Evolutionary conservation across 2,329 filamentous ascomycete species (phyloP).

Genomic region (Aspergillus thermomutatus): DNA sequence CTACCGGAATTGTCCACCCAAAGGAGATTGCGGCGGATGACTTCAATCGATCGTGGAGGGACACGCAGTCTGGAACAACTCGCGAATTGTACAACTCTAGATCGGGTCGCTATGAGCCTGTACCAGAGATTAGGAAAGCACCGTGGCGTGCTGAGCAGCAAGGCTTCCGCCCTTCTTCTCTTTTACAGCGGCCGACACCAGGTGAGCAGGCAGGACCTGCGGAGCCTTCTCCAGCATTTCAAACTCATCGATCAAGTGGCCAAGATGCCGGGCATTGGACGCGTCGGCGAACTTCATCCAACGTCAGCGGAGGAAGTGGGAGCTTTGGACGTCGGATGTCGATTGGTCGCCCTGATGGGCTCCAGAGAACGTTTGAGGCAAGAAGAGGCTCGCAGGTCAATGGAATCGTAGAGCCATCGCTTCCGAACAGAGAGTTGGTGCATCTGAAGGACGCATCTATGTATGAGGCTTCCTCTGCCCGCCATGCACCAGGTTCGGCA

Average conservation of each 20-base stretch:
- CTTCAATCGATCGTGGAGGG: constrained; percentile 82
- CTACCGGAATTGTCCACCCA: constrained; percentile 51
- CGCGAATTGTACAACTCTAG: constrained; percentile 93
- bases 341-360: constrained; percentile 46
- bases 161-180: constrained; percentile 66
- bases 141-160: constrained; percentile 64
- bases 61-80: constrained; percentile 60
- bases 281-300: constrained; percentile 81
- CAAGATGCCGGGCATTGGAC: constrained; percentile 63
- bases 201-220: constrained; percentile 63
- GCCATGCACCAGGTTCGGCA: constrained; percentile 23
- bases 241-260: constrained; percentile 68
- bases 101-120: constrained; percentile 88
- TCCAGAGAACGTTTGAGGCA: constrained; percentile 37
- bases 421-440: constrained; percentile 24
- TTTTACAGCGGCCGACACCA: constrained; percentile 70
- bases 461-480: constrained; percentile 24
- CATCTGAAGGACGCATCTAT: constrained; percentile 20
- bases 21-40: constrained; percentile 93
- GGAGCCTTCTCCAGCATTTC: constrained; percentile 83
- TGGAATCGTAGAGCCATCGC: constrained; percentile 32
- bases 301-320: constrained; percentile 82
- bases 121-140: constrained; percentile 68
- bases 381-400: constrained; percentile 39
- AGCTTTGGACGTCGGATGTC: constrained; percentile 64